Base-by-base conservation (phyloP, 495 filamentous ascomycete genomes). In the Endocarpon pusillum region DNA sequence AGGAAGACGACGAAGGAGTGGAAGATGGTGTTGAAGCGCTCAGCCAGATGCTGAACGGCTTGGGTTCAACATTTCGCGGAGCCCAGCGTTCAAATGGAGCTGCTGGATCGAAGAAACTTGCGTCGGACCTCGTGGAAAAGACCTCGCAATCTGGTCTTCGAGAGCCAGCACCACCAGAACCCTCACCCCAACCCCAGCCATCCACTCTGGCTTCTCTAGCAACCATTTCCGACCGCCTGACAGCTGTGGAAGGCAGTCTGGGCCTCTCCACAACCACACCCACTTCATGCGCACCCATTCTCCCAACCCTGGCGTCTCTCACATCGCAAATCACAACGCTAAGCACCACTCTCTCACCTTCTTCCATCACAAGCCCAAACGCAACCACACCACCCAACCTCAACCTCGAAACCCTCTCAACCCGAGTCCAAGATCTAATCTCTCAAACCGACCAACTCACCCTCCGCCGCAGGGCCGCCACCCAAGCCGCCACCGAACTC, bases 171-270 rank as follows among this genome's bases (percentile, higher is more conserved):
- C 73, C 51, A 70, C 61, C 10, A 51, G 72, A 36, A 65, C 61
- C 39, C 62, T 70, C 44, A 56, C 62, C 40, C 56, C 79, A 31
- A 47, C 57, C n/a, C n/a, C n/a, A n/a, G n/a, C n/a, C n/a, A n/a
- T n/a, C n/a, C n/a, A n/a, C 78, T 14, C 66, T 94, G 9, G 70
- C 76, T 14, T 79, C 81, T 46, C 81, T 82, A 4, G 81, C 85
- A 17, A 80, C 87, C 36, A 92, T 96, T 40, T 89, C 94, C 48
- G 60, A 66, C 21, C 75, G 89, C 3, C 64, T 99, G 3, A 58
- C 76, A 0, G 46, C 75, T 5, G 60, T 99, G 21, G 89, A 99
- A 55, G 73, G 72, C 32, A 68, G 75, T 1, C 69, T 96, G 30
- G 91, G 91, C 11, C 66, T 94, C 25, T 74, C 69, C 9, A 73